A percentile compares a stretch with the other conserved stretches of the same genome.
These are phyloP conservation scores for Chlamydomonas sphaeroides DNA, from an alignment of 139 green algal genomes.

Conservation along the genomic window DNA sequence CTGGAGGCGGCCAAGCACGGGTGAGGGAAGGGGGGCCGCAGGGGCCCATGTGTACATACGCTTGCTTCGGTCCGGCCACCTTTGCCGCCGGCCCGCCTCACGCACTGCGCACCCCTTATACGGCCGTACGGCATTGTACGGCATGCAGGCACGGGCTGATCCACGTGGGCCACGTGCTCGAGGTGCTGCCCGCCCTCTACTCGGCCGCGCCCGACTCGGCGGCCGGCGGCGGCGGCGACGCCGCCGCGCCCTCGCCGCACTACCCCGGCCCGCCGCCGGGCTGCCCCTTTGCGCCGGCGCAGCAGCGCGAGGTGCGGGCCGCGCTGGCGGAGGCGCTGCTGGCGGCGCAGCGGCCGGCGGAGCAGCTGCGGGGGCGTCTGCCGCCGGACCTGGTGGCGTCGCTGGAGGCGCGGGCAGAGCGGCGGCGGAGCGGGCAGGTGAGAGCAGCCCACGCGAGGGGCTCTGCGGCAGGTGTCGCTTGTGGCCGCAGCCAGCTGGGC, in stretches of 20 bases:
- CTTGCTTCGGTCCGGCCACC: too few species aligned
- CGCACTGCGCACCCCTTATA: too few species aligned
- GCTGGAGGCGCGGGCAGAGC: not conserved
- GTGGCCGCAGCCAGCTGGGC: too few species aligned
- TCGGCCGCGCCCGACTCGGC: slow-evolving; percentile 44
- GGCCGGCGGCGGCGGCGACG: not conserved
- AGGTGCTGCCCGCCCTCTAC: slow-evolving; percentile 55
- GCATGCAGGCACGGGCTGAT: slow-evolving; percentile 30
- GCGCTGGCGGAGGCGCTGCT: slow-evolving; percentile 45
- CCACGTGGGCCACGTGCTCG: slow-evolving; percentile 39
- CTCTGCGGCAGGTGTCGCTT: too few species aligned
- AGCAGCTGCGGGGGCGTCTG: not conserved
- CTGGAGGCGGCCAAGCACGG: slow-evolving; percentile 1
- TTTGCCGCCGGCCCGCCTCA: too few species aligned
- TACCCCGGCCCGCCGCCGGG: too few species aligned
- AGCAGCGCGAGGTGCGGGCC: slow-evolving; percentile 33
- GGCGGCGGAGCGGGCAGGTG: too few species aligned
- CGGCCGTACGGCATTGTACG: not conserved
- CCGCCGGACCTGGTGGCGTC: slow-evolving; percentile 1
- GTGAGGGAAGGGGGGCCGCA: not conserved
- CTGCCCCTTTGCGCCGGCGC: slow-evolving; percentile 24
- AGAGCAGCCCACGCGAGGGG: too few species aligned
- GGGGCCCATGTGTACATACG: too few species aligned
- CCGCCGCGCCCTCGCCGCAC: not conserved
- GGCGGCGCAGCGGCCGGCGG: not conserved